Base-by-base conservation (phyloP, 148 eudicot genomes). In the Agrostemma githago region DNA sequence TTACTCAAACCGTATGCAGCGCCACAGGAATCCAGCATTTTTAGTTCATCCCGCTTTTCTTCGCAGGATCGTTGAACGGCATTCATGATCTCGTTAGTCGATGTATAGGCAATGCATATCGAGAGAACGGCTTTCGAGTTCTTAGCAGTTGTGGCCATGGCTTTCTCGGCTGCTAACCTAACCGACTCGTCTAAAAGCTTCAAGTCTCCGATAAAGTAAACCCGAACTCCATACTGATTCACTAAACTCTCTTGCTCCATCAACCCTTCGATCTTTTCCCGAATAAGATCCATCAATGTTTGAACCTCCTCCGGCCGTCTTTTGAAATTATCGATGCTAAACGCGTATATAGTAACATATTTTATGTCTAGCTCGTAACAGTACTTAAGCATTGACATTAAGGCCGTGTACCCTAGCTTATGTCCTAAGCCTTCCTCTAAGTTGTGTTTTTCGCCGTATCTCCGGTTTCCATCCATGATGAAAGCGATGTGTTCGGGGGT, bases 381-480 rank as follows among this genome's bases (percentile, higher is more conserved):
- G 74, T 85, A 81, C 73, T 60, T 82, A 51, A 89, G 84, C 82
- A 88, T 74, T 5, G 85, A 65, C 81, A 78, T 84, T 56, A 89
- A 84, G 39, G 94, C 79, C 37, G 70, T 74, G 44, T 76, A 84
- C 3, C 94, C 91, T 68, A 75, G 54, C 43, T 74, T 81, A 76
- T 88, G 94, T 38, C 94, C 91, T 4, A 77, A 56, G 20, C 88
- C 91, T 76, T 84, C 86, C n/a, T 74, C 71, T 60, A 88, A 57
- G 21, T 85, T 86, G 72, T 61, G 70, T 72, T 81, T 86, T 82
- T 82, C 87, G 10, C 88, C 80, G 54, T 83, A 90, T 77, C 96
- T 86, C 76, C 96, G 82, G 74, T 90, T 90, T 48, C 96, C 92
- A 68, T 90, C 96, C 86, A 90, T 83, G 40, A 90, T 88, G 78